A percentile compares a stretch with the other conserved stretches of the same genome.
These are phyloP conservation scores for Penicillium sp. DNA, from an alignment of 2,329 filamentous ascomycete species.

Conservation along the genomic window DNA sequence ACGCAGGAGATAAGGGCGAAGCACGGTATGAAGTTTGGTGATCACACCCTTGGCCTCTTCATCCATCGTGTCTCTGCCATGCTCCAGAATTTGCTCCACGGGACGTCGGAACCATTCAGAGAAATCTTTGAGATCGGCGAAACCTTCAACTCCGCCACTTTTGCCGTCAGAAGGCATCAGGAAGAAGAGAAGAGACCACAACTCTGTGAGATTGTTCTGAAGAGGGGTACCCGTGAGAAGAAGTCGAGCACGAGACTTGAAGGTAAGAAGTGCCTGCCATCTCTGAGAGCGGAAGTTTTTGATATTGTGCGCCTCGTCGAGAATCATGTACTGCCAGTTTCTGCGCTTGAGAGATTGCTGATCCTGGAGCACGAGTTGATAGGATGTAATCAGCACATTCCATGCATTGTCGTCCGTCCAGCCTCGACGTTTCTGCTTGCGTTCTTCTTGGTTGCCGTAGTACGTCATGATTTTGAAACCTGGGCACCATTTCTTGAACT, in stretches of 20 bases:
- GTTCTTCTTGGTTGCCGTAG: slow-evolving; percentile 91
- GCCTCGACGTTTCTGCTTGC: slow-evolving; percentile 84
- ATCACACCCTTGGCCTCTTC: slow-evolving; percentile 92
- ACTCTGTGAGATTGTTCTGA: slow-evolving; percentile 93
- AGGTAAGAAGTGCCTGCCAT: slow-evolving; percentile 92
- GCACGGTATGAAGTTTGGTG: slow-evolving; percentile 87
- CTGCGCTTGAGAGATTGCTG: slow-evolving; percentile 90
- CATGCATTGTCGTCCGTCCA: slow-evolving; percentile 93
- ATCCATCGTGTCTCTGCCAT: slow-evolving; percentile 90
- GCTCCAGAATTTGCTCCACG: slow-evolving; percentile 93
- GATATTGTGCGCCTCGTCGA: slow-evolving; percentile 99
- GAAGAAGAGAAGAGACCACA: slow-evolving; percentile 97
- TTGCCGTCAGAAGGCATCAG: slow-evolving; percentile 80
- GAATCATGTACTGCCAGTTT: slow-evolving; percentile 95
- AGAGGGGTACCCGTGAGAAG: slow-evolving; percentile 91
- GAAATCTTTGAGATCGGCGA: slow-evolving; percentile 93
- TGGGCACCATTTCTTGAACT: slow-evolving; percentile 97
- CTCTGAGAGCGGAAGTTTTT: slow-evolving; percentile 98
- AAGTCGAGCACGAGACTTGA: slow-evolving; percentile 85
- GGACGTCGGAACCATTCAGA: slow-evolving; percentile 95
- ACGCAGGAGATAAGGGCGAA: slow-evolving; percentile 87
- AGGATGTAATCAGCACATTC: slow-evolving; percentile 98
- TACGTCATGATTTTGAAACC: slow-evolving; percentile 98
- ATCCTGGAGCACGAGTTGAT: slow-evolving; percentile 93
- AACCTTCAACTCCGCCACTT: slow-evolving; percentile 79